Base-by-base conservation (phyloP, 176 grass and related monocot species). In the Bromus sterilis region DNA sequence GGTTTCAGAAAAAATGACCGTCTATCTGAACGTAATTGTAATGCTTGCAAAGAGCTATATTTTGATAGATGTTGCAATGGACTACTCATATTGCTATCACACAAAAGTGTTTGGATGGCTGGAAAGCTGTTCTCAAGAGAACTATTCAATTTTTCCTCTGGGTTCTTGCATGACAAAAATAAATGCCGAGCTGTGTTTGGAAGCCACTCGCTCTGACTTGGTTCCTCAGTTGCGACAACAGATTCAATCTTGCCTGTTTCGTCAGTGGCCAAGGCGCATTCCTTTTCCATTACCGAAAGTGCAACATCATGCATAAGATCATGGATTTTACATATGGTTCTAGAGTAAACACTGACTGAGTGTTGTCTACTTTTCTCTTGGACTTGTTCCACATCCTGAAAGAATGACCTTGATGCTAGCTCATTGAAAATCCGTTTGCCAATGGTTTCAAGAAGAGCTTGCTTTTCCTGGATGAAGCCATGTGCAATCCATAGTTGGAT, bases 11-110 rank as follows among this genome's bases (percentile, higher is more conserved):
- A 0, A 57, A 57, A 62, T 7, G 24, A 14, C 2, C 0, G 5
- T 28, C 4, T 4, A 4, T 0, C 0, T 29, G 11, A 60, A 29
- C 1, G 5, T 0, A 60, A 25, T 0, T 29, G 11, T 2, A 60
- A 30, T 15, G 57, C 57, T 60, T 60, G 57, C 4, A 60, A 7
- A 30, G 57, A 60, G 25, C 0, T 60, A 11, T 29, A 60, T 15
- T 60, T 60, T 2, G 57, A 30, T 30, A 7, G 11, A 30, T 61
- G 56, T 1, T 59, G 0, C 24, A 59, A 6, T 12, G 56, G 5
- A 26, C 1, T 26, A 0, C 0, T 6, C 56, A 58, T 58, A 46
- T 46, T 1, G 0, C 0, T 2, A 55, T 55, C 51, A n/a, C 51
- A 55, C 0, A 55, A 2, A 23, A 56, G 21, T 10, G 53, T 56